A percentile compares a stretch with the other conserved stretches of the same genome.
These are phyloP conservation scores for Trypanosoma platydactyli DNA, from an alignment of 208 protist species.

Conservation along the genomic window DNA sequence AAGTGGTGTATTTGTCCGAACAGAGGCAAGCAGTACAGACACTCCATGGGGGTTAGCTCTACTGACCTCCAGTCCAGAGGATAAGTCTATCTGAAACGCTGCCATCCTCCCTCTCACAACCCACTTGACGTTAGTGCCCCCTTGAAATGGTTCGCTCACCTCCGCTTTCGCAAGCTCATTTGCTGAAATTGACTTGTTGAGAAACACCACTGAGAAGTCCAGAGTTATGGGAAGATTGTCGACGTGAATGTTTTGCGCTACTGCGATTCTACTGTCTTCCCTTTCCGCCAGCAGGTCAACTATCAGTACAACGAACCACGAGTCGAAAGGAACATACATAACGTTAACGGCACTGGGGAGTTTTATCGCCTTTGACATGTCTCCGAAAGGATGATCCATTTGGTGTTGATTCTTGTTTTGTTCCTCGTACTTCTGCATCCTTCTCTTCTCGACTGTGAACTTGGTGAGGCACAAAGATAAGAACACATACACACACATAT, in stretches of 20 bases:
- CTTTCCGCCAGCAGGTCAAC: not conserved
- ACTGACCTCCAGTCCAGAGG: conserved; percentile 11
- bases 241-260: not conserved
- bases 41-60: not conserved
- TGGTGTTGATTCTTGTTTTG: not conserved
- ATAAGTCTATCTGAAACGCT: conserved; percentile 23
- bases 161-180: not conserved
- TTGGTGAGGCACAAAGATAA: too few species aligned
- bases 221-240: conserved; percentile 22
- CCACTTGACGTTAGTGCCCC: conserved; percentile 9
- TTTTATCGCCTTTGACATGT: not conserved
- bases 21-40: not conserved
- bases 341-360: conserved; percentile 12
- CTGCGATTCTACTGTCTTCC: not conserved
- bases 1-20: conserved; percentile 10
- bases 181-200: not conserved
- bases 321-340: conserved; percentile 12
- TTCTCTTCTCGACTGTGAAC: not conserved
- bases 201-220: not conserved
- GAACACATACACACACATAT: too few species aligned
- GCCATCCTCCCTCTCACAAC: conserved; percentile 7
- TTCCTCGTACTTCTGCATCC: not conserved
- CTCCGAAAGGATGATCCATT: not conserved
- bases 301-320: conserved; percentile 7
- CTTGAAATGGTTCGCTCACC: not conserved